Percentiles rank a stretch among this genome's conserved stretches.
Conservation (phyloP, 768 basidiomycete genomes). For the Russula emetica region DNA sequence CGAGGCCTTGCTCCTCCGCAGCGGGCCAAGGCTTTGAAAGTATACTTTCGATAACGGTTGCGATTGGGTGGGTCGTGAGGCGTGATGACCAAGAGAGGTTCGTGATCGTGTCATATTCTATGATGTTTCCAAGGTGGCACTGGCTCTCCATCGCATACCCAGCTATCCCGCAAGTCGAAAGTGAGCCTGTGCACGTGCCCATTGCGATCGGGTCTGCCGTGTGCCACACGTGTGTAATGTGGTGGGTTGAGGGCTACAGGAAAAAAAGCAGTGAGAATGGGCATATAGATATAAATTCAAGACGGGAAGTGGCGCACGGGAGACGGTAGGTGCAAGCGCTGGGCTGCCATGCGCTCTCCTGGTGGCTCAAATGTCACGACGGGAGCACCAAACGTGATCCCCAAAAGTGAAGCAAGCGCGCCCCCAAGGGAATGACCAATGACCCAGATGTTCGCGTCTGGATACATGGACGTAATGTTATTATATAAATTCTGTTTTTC, state of each 20-base stretch:
- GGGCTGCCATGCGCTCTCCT: slow-evolving; percentile 53
- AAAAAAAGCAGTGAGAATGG: not conserved
- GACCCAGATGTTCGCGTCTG: slow-evolving; percentile 85
- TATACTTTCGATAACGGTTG: slow-evolving; percentile 69
- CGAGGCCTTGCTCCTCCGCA: slow-evolving; percentile 54
- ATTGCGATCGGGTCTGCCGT: slow-evolving; percentile 92
- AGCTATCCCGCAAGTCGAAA: slow-evolving; percentile 74
- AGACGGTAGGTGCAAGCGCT: slow-evolving; percentile 78
- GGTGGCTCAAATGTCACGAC: slow-evolving; percentile 89
- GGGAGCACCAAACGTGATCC: slow-evolving; percentile 85
- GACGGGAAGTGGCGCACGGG: slow-evolving; percentile 50
- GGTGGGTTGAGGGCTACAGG: slow-evolving; percentile 58
- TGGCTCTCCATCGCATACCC: slow-evolving; percentile 83
- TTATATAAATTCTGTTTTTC: slow-evolving; percentile 79
- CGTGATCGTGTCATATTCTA: slow-evolving; percentile 89
- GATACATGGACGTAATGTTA: slow-evolving; percentile 88
- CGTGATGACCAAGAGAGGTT: slow-evolving; percentile 83
- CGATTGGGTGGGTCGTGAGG: slow-evolving; percentile 75
- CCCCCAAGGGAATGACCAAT: slow-evolving; percentile 86
- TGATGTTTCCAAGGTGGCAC: slow-evolving; percentile 56
- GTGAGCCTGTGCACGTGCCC: slow-evolving; percentile 73
- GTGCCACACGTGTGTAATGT: slow-evolving; percentile 86
- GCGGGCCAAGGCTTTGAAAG: slow-evolving; percentile 68
- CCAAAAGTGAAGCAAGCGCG: slow-evolving; percentile 78
- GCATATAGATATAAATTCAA: not conserved